These are phyloP conservation scores for Stephania cephalantha DNA, from an alignment of 164 flowering plant species.

Conservation along the genomic window DNA sequence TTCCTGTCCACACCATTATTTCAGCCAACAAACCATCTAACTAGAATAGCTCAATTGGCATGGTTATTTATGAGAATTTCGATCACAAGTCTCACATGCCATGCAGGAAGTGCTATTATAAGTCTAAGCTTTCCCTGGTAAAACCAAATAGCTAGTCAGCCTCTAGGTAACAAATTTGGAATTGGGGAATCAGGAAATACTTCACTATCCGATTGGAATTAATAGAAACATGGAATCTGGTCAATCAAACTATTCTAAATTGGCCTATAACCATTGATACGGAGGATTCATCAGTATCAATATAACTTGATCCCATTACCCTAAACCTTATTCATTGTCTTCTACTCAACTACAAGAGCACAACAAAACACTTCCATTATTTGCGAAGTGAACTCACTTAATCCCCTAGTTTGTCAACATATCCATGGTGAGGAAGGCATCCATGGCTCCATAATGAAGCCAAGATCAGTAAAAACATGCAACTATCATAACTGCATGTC, in stretches of 20 bases:
- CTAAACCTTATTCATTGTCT: not conserved
- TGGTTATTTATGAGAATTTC: not conserved
- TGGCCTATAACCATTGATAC: not conserved
- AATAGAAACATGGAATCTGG: not conserved
- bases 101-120: not conserved
- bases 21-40: too few relatives aligned
- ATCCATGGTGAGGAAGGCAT: too few relatives aligned
- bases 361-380: too few relatives aligned
- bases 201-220: not conserved
- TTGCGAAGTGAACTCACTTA: too few relatives aligned
- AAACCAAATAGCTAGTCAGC: not conserved
- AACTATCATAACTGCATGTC: too few relatives aligned
- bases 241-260: not conserved
- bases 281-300: not conserved
- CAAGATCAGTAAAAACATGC: not conserved
- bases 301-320: not conserved
- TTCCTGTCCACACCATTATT: too few relatives aligned
- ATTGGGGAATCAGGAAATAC: not conserved
- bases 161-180: not conserved
- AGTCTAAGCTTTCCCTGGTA: not conserved
- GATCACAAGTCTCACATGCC: not conserved
- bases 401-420: too few relatives aligned
- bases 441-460: too few relatives aligned
- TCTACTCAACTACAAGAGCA: not conserved
- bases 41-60: not conserved